Base-by-base conservation (phyloP, 1,284 basidiomycete species). In the Irpex sp. region DNA sequence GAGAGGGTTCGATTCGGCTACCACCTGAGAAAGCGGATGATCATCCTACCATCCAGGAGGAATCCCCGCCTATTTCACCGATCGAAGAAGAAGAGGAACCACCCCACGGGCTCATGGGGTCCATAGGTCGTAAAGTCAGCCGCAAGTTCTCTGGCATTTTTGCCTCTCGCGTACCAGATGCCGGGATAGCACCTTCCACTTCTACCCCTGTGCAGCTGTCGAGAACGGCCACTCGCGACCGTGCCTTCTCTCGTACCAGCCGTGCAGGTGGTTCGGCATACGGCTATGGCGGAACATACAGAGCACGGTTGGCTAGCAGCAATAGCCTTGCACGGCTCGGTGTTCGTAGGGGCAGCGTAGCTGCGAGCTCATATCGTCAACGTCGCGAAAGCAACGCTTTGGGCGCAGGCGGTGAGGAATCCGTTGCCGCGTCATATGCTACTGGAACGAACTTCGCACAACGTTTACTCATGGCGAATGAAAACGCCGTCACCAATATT, bases 401-500 rank as follows among this genome's bases (percentile, higher is more conserved):
- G 0, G 26, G 52, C 51, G 81, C 81, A 64, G 19, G 52, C 51
- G 81, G 81, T 64, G 77, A 76, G 59, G 68, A 72, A 13, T 73
- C 76, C 52, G 77, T 76, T 15, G 77, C 77, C 1, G 71, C 75
- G 8, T 76, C 78, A 52, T 75, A 78, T 6, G 75, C 74, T 17
- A 75, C 75, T 5, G 79, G 76, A 1, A 70, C 75, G 63, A 93
- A 91, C 70, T 94, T 98, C 69, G 92, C 96, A 0, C 94, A 98
- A 73, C 85, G 93, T 66, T 75, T 97, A n/a, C 79, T 97, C 34
- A 88, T 97, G 78, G 93, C 95, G 3, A 96, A 96, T 75, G 61
- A 96, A 73, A 91, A 93, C 71, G 89, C 92, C 1, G 93, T 96
- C 5, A 93, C 91, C 58, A 91, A 89, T 66, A 91, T 97, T 68